These are phyloP conservation scores for Aspergillus pseudotamarii DNA, from an alignment of 2,329 filamentous ascomycete species.

Conservation along the genomic window DNA sequence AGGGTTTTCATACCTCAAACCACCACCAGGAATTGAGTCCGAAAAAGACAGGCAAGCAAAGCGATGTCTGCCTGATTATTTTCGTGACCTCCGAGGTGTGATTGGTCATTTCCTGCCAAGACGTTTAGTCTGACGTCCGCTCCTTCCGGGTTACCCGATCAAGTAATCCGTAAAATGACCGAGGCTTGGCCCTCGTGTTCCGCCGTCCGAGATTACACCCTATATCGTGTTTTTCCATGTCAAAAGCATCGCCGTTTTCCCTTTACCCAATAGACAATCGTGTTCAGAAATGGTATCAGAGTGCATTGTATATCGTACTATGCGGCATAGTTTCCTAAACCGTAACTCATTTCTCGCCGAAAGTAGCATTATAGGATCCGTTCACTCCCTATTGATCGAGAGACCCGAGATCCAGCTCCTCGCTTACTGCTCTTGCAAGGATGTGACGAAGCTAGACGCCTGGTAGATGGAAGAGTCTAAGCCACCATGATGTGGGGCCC, in stretches of 20 bases:
- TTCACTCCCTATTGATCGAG: background rate
- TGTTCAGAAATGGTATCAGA: too few relatives aligned
- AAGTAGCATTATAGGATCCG: background rate
- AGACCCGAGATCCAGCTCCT: background rate
- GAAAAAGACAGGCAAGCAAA: too few relatives aligned
- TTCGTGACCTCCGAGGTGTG: background rate
- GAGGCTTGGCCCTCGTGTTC: background rate
- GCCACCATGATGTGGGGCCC: background rate
- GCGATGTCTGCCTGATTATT: background rate
- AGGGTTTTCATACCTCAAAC: too few relatives aligned
- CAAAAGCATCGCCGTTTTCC: background rate
- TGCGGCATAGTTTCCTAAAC: background rate
- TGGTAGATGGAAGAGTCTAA: background rate
- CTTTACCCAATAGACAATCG: background rate
- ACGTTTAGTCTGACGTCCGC: background rate
- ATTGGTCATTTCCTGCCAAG: background rate
- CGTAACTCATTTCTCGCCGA: background rate
- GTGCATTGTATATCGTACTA: fast-evolving
- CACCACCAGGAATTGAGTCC: too few relatives aligned
- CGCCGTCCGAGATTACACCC: background rate
- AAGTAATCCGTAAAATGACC: background rate
- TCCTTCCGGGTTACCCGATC: fast-evolving
- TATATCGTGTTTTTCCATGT: background rate
- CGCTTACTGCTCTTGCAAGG: background rate
- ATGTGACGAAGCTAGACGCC: background rate